Percentiles rank a stretch among this genome's conserved stretches.
phyloP scores from a whole-genome alignment of 2,329 filamentous ascomycete genomes.

The Emericellopsis atlantica region DNA sequence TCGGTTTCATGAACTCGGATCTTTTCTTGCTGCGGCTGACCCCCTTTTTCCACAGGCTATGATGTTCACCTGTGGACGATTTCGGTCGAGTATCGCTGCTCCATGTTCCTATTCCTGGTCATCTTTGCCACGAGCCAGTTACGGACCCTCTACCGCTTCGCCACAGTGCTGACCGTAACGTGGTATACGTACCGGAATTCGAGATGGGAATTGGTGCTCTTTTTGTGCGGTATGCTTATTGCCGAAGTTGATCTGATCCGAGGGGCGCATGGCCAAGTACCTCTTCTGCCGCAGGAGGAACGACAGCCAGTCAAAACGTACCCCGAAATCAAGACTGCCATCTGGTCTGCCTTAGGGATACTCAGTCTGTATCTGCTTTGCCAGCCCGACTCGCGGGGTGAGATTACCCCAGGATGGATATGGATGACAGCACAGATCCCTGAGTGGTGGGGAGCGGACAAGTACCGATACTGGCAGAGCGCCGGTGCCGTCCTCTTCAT shows the following conservation, averaged over 20 bases:
- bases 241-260: constrained; percentile 41
- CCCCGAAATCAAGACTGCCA: constrained; percentile 4
- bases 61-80: constrained; percentile 53
- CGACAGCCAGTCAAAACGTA: constrained; percentile 2
- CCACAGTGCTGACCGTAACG: constrained; percentile 25
- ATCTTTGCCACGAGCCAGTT: constrained; percentile 36
- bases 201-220: constrained; percentile 43
- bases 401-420: constrained; percentile 40
- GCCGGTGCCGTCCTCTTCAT: constrained; percentile 40
- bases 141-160: constrained; percentile 25
- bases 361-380: constrained; percentile 37
- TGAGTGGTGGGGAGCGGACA: constrained; percentile 30
- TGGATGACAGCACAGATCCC: constrained; percentile 34
- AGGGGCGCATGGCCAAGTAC: constrained; percentile 25
- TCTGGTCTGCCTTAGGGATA: constrained; percentile 30
- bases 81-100: constrained; percentile 46
- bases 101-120: constrained; percentile 42
- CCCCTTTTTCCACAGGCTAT: constrained; percentile 23
- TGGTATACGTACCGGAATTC: constrained; percentile 32
- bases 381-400: constrained; percentile 20
- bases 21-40: constrained; percentile 6
- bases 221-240: constrained; percentile 38
- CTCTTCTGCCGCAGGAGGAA: constrained; percentile 12
- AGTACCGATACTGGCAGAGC: constrained; percentile 45
- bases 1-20: constrained; percentile 10